Conservation (phyloP, 192 early-diverging fungal genomes). For the Backusella tarrabulga region DNA sequence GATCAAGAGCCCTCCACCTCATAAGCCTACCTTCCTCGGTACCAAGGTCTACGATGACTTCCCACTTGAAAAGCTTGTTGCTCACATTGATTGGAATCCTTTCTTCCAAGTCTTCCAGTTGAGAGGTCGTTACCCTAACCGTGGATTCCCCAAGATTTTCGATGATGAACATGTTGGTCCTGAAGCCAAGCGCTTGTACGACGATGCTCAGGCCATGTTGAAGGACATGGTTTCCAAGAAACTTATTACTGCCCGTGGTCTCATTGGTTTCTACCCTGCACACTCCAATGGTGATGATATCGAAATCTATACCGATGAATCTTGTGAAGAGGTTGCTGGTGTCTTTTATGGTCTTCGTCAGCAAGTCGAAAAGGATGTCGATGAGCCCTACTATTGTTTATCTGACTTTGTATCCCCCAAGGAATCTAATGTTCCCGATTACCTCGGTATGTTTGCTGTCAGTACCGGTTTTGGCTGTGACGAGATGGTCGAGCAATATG, state of each 20-base stretch:
- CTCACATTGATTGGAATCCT: conserved; percentile 97
- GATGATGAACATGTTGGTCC: conserved; percentile 90
- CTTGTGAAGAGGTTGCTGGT: conserved; percentile 58
- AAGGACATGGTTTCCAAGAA: conserved; percentile 76
- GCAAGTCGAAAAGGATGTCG: conserved; percentile 81
- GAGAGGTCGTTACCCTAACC: conserved; percentile 93
- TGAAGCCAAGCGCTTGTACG: conserved; percentile 87
- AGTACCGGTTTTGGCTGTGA: conserved; percentile 90
- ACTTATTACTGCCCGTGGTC: conserved; percentile 67
- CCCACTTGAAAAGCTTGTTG: conserved; percentile 71
- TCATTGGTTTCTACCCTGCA: conserved; percentile 88
- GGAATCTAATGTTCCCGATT: conserved; percentile 70
- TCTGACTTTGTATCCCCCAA: conserved; percentile 93
- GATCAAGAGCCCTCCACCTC: conserved; percentile 59
- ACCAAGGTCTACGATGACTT: conserved; percentile 75
- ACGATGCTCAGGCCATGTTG: conserved; percentile 84
- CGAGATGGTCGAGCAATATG: conserved; percentile 78
- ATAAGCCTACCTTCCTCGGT: conserved; percentile 82
- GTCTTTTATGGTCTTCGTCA: conserved; percentile 90
- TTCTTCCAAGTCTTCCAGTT: conserved; percentile 99
- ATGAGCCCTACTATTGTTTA: conserved; percentile 84
- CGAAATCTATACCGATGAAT: conserved; percentile 79
- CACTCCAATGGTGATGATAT: conserved; percentile 91
- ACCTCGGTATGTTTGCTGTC: conserved; percentile 90
- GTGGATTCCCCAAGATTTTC: conserved; percentile 97